Conservation (phyloP, 495 filamentous ascomycete species). For the Cercophora sp. region DNA sequence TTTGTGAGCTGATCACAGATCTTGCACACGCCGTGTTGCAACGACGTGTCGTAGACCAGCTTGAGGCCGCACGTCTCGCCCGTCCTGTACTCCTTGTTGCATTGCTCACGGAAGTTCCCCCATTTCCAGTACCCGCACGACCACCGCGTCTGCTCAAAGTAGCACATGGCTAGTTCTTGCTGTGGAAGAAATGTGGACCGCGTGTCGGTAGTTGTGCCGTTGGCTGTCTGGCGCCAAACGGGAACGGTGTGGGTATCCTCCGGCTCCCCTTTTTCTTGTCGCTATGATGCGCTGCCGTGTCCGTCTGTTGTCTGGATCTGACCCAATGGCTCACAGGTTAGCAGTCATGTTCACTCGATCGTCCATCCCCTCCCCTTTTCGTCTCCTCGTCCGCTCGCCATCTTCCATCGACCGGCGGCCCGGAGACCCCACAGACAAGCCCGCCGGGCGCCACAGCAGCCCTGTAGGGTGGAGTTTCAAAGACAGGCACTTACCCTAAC, state of each 20-base stretch:
- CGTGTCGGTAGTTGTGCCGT: too few relatives aligned
- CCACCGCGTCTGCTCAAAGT: conserved; percentile 60
- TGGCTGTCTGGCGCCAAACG: too few relatives aligned
- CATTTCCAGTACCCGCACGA: conserved; percentile 90
- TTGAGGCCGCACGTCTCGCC: conserved; percentile 98
- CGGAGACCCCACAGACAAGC: too few relatives aligned
- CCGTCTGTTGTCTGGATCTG: too few relatives aligned
- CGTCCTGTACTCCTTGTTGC: conserved; percentile 92
- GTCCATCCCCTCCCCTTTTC: background rate
- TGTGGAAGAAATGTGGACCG: too few relatives aligned
- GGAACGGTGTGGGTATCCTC: too few relatives aligned
- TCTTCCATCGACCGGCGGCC: too few relatives aligned
- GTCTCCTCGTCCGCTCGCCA: background rate
- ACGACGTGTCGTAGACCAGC: conserved; percentile 69
- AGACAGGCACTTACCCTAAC: conserved; percentile 8
- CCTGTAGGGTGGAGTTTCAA: background rate
- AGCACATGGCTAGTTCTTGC: conserved; percentile 65
- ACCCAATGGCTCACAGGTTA: too few relatives aligned
- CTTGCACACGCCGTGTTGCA: conserved; percentile 62
- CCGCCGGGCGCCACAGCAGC: conserved; percentile 18
- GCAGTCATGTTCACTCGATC: too few relatives aligned
- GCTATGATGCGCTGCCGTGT: too few relatives aligned
- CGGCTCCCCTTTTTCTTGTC: too few relatives aligned
- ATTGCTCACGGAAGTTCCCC: conserved; percentile 91
- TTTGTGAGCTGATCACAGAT: conserved; percentile 90